A percentile compares a stretch with the other conserved stretches of the same genome.
These are phyloP conservation scores for Vitis vinifera DNA, from an alignment of 164 flowering plant species.

Conservation along the genomic window ASM3070453v1 NC_081811.1:31038501-31039000, in stretches of 20 bases:
- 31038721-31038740: constrained; percentile 34
- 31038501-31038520: constrained; percentile 72
- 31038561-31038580: constrained; percentile 43
- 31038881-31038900: too few species aligned
- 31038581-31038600: constrained; percentile 45
- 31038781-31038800: constrained; percentile 54
- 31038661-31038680: constrained; percentile 61
- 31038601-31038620: constrained; percentile 65
- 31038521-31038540: constrained; percentile 62
- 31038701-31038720: constrained; percentile 40
- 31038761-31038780: constrained; percentile 21
- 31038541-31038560: constrained; percentile 80
- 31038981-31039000: too few species aligned
- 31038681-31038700: constrained; percentile 61
- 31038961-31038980: too few species aligned
- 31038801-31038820: constrained; percentile 60
- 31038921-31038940: too few species aligned
- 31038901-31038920: background rate
- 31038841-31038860: constrained; percentile 9
- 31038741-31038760: constrained; percentile 65
- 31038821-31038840: constrained; percentile 83
- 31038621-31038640: constrained; percentile 55
- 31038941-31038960: too few species aligned
- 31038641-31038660: constrained; percentile 31
- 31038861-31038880: background rate